These are phyloP conservation scores for Eimeria nieschulzi DNA, from an alignment of 169 alveolate genomes.

Conservation along the genomic window DNA sequence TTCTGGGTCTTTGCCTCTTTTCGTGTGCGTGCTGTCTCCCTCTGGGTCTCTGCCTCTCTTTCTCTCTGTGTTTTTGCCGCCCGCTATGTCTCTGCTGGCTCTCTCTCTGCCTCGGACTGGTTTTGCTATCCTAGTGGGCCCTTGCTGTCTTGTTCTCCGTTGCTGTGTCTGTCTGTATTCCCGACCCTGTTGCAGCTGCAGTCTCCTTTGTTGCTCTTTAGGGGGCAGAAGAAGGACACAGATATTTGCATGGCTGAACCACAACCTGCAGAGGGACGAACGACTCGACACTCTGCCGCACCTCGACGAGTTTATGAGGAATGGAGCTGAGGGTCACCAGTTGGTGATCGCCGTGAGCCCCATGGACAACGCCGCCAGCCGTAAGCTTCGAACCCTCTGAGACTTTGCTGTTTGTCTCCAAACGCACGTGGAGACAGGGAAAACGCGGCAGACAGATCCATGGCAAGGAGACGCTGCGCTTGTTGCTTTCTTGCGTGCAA, in stretches of 20 bases:
- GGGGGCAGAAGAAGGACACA: constrained; percentile 69
- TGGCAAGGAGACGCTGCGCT: too few species aligned
- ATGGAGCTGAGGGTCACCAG: neutral
- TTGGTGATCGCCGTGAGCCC: constrained; percentile 2
- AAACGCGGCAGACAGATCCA: neutral
- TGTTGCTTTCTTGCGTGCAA: neutral
- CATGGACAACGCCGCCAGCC: neutral
- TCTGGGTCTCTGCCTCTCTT: too few species aligned
- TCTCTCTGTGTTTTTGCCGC: too few species aligned
- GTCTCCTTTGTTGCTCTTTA: constrained; percentile 20
- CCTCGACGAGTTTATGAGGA: constrained; percentile 13
- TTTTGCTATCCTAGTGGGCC: neutral
- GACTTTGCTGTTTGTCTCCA: neutral
- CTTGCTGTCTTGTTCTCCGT: neutral
- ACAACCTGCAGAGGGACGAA: constrained; percentile 26
- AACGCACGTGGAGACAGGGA: neutral
- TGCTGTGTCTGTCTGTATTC: neutral
- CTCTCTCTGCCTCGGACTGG: neutral
- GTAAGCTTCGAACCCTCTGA: neutral
- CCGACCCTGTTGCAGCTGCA: constrained; percentile 23
- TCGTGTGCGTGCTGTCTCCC: too few species aligned
- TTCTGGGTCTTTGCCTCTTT: too few species aligned
- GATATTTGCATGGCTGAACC: constrained; percentile 51
- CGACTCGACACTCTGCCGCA: neutral
- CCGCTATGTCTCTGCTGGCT: neutral